Conservation (phyloP, 495 filamentous ascomycete species). For the Aspergillus bertholletiae region DNA sequence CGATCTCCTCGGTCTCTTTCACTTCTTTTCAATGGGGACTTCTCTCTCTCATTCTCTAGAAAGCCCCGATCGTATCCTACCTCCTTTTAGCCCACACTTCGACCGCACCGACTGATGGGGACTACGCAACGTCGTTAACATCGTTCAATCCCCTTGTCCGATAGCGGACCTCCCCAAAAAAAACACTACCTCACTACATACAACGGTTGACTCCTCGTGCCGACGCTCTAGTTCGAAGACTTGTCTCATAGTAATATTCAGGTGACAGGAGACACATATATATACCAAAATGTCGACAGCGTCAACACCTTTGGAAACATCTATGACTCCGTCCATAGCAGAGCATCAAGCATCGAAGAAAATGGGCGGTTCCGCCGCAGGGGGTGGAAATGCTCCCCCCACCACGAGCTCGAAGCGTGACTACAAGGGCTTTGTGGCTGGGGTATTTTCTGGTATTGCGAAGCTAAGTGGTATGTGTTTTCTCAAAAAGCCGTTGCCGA, state of each 20-base stretch:
- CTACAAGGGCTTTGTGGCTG: conserved; percentile 94
- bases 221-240: background rate
- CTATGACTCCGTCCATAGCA: conserved; percentile 13
- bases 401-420: conserved; percentile 30
- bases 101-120: background rate
- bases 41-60: background rate
- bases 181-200: background rate
- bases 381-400: conserved; percentile 8
- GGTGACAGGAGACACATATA: background rate
- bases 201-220: background rate
- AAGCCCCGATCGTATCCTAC: background rate
- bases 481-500: no score
- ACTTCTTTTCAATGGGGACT: conserved; percentile 6
- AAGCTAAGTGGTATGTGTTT: conserved; percentile 72
- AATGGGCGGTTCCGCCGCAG: background rate
- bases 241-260: background rate
- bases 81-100: background rate
- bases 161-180: conserved; percentile 14
- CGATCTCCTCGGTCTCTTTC: conserved; percentile 10
- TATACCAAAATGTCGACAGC: conserved; percentile 24
- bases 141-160: conserved; percentile 1
- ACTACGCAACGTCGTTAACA: conserved; percentile 1
- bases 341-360: conserved; percentile 7
- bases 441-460: conserved; percentile 87
- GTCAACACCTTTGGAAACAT: conserved; percentile 17